Evolutionary conservation across 257 asterid genomes (phyloP).

Genomic region (Solanum dulcamara): DNA sequence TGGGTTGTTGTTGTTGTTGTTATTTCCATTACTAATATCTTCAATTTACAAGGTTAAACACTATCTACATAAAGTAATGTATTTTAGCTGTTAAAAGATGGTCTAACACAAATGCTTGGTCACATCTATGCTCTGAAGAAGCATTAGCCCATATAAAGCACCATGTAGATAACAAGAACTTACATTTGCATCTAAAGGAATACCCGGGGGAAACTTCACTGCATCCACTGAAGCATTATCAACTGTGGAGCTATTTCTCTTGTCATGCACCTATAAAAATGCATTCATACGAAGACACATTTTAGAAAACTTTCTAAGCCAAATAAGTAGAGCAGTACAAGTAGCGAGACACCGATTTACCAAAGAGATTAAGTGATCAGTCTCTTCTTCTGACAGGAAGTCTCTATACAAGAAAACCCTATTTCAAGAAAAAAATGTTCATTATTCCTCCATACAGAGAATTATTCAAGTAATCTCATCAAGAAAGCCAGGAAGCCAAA

Average conservation of each 20-base stretch:
- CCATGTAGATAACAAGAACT: constrained; percentile 6
- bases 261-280: constrained; percentile 22
- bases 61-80: neutral
- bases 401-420: constrained; percentile 67
- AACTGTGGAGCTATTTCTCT: constrained; percentile 6
- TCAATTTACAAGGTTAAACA: neutral
- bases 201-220: constrained; percentile 12
- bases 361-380: constrained; percentile 54
- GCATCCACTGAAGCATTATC: constrained; percentile 8
- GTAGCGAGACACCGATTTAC: constrained; percentile 21
- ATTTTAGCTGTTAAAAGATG: neutral
- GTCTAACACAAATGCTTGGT: neutral
- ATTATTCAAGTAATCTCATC: neutral
- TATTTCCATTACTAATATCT: too few species aligned
- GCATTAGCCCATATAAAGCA: neutral
- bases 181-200: constrained; percentile 28
- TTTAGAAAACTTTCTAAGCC: neutral
- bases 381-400: constrained; percentile 70
- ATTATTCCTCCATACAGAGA: neutral
- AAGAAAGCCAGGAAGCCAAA: neutral
- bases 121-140: neutral
- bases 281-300: neutral
- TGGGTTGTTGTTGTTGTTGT: too few species aligned
- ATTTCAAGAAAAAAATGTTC: constrained; percentile 20
- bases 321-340: neutral